Conservation (phyloP, 305 asterid species). For the Fraxinus paxiana region DNA sequence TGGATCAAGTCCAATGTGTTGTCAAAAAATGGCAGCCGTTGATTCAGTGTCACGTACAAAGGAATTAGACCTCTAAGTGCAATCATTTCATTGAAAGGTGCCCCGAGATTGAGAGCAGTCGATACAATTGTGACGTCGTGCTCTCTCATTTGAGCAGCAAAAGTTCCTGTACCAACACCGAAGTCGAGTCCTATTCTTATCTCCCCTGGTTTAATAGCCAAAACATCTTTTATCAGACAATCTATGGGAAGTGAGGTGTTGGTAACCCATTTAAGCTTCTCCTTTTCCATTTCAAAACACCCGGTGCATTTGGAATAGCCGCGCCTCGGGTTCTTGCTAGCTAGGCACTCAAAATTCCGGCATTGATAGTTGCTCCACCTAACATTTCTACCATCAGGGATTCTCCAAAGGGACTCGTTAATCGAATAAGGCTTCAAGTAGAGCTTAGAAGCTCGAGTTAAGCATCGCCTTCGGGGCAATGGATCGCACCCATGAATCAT, state of each 20-base stretch:
- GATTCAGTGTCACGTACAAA: slow-evolving; percentile 63
- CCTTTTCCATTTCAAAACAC: slow-evolving; percentile 85
- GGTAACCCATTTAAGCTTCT: slow-evolving; percentile 62
- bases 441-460: slow-evolving; percentile 70
- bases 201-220: slow-evolving; percentile 56
- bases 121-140: slow-evolving; percentile 61
- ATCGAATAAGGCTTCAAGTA: slow-evolving; percentile 63
- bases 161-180: slow-evolving; percentile 78
- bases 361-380: slow-evolving; percentile 84
- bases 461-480: slow-evolving; percentile 68
- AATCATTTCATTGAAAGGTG: slow-evolving; percentile 78
- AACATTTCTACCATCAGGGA: slow-evolving; percentile 78
- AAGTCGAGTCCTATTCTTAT: slow-evolving; percentile 68
- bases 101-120: slow-evolving; percentile 74
- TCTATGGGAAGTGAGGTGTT: slow-evolving; percentile 41
- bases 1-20: slow-evolving; percentile 90
- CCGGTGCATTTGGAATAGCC: slow-evolving; percentile 64
- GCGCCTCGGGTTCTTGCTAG: slow-evolving; percentile 61
- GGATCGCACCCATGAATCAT: slow-evolving; percentile 85
- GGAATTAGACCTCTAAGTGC: slow-evolving; percentile 79
- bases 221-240: slow-evolving; percentile 50
- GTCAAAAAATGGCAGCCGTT: slow-evolving; percentile 83
- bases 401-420: slow-evolving; percentile 70
- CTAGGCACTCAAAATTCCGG: slow-evolving; percentile 61
- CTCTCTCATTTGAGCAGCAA: slow-evolving; percentile 86